Percentiles rank a stretch among this genome's conserved stretches.
Evolutionary conservation across 495 filamentous ascomycete species (phyloP).

Genomic region (Emericellopsis terricola): DNA sequence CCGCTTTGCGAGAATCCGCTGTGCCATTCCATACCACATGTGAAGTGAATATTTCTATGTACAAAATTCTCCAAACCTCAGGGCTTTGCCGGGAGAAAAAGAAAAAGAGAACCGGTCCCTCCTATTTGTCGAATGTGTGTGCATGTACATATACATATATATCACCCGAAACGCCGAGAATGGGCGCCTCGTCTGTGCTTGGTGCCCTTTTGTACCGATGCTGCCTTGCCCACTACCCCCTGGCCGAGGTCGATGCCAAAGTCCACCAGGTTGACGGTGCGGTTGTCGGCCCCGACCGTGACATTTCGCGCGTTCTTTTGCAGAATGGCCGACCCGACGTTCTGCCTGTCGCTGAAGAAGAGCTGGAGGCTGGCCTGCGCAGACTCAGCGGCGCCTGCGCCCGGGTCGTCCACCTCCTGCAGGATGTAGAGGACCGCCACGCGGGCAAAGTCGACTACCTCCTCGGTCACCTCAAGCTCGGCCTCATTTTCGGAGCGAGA

Average conservation of each 20-base stretch:
- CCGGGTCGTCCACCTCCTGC: constrained; percentile 36
- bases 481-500: too few species aligned
- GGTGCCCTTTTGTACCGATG: too few species aligned
- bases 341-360: constrained; percentile 25
- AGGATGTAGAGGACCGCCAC: constrained; percentile 43
- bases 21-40: too few species aligned
- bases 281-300: constrained; percentile 20
- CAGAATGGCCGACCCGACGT: constrained; percentile 7
- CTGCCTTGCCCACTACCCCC: too few species aligned
- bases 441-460: constrained; percentile 48
- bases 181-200: neutral
- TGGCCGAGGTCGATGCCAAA: constrained; percentile 18
- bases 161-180: neutral
- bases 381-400: constrained; percentile 28
- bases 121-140: too few species aligned
- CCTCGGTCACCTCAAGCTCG: constrained; percentile 24
- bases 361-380: constrained; percentile 39
- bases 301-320: constrained; percentile 19
- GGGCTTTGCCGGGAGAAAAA: too few species aligned
- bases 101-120: too few species aligned
- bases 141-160: too few species aligned
- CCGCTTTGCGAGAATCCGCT: too few species aligned
- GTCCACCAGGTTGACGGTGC: constrained; percentile 25
- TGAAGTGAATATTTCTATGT: too few species aligned
- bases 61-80: too few species aligned